phyloP scores from a whole-genome alignment of 257 asterid species.

The Solanum tarijense region DNA sequence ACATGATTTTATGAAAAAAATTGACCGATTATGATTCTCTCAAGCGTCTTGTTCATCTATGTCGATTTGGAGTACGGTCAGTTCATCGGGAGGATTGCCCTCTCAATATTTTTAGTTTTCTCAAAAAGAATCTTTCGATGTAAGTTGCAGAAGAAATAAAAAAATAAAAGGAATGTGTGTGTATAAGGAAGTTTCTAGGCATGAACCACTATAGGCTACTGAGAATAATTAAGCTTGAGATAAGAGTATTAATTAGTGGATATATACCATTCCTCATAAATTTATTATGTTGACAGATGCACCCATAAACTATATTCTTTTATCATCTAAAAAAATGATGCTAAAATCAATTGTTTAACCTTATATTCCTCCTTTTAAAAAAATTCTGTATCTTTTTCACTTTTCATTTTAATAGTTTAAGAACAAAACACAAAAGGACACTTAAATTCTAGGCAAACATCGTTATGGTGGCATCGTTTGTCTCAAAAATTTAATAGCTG shows the following conservation, averaged over 20 bases:
- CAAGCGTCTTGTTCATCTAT: too few species aligned
- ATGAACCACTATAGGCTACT: neutral
- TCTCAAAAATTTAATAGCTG: neutral
- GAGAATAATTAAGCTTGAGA: constrained; percentile 1
- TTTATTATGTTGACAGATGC: constrained; percentile 28
- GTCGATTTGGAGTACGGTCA: too few species aligned
- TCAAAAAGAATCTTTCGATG: neutral
- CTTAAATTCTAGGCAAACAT: neutral
- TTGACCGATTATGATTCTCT: neutral
- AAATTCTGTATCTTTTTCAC: neutral
- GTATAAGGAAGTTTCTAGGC: neutral
- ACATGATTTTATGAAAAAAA: neutral
- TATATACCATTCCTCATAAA: constrained; percentile 27
- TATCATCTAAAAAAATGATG: constrained; percentile 8
- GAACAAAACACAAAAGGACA: neutral
- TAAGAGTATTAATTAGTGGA: constrained; percentile 18
- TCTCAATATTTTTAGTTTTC: neutral
- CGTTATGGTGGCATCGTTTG: neutral
- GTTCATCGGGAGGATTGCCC: too few species aligned
- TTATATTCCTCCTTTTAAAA: neutral
- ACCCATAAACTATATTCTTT: constrained; percentile 27
- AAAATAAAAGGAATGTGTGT: neutral
- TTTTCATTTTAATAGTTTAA: neutral
- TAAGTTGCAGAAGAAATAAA: neutral
- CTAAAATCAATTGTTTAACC: constrained; percentile 1